phyloP scores from a whole-genome alignment of 139 green algal genomes.

The Choricystis sp. region DNA sequence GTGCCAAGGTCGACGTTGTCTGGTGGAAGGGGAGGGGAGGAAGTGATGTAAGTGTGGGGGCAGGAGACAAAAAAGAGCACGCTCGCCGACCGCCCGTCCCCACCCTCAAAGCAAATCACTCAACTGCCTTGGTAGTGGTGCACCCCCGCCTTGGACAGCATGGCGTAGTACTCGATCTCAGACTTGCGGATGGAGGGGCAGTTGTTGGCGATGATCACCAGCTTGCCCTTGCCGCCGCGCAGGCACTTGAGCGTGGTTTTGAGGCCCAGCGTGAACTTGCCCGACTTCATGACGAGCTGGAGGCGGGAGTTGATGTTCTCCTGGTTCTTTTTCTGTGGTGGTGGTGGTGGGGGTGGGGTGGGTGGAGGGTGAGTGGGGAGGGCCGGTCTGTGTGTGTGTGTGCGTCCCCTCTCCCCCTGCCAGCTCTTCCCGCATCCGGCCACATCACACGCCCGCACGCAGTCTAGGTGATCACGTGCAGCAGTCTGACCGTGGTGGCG shows the following conservation, averaged over 20 bases:
- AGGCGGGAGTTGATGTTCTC: slow-evolving; percentile 95
- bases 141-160: slow-evolving; percentile 97
- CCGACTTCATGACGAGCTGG: slow-evolving; percentile 97
- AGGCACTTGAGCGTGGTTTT: slow-evolving; percentile 97
- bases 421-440: too few species aligned
- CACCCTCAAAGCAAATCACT: slow-evolving; percentile 17
- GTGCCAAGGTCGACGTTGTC: slow-evolving; percentile 99
- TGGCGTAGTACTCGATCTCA: slow-evolving; percentile 99
- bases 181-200: slow-evolving; percentile 83
- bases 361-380: too few species aligned
- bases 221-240: slow-evolving; percentile 89
- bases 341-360: too few species aligned
- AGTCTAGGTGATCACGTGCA: too few species aligned
- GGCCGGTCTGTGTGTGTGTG: too few species aligned
- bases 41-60: not conserved
- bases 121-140: slow-evolving; percentile 97
- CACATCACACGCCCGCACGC: too few species aligned
- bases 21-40: slow-evolving; percentile 14
- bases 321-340: slow-evolving; percentile 71
- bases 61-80: not conserved
- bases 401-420: too few species aligned
- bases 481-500: too few species aligned
- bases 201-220: slow-evolving; percentile 98
- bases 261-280: slow-evolving; percentile 97
- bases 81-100: not conserved